phyloP scores from a whole-genome alignment of 306 rosid species.

The Vigna nakashimae region DNA sequence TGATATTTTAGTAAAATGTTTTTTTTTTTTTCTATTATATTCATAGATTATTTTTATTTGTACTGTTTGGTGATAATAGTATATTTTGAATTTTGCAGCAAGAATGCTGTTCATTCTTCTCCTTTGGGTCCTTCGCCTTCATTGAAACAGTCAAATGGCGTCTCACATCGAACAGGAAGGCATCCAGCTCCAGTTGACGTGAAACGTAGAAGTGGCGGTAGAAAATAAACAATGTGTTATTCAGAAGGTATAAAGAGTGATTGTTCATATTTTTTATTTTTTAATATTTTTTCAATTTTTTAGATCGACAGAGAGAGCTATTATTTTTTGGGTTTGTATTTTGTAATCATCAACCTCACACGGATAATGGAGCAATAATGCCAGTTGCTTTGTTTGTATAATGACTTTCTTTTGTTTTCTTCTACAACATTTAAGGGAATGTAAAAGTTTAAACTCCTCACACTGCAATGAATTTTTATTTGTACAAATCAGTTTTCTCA shows the following conservation, averaged over 20 bases:
- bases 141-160: slow-evolving; percentile 66
- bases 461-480: slow-evolving; percentile 31
- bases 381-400: slow-evolving; percentile 81
- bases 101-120: slow-evolving; percentile 50
- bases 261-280: slow-evolving; percentile 13
- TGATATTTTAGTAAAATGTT: slow-evolving; percentile 6
- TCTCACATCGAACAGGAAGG: slow-evolving; percentile 67
- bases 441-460: slow-evolving; percentile 37
- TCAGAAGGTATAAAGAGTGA: slow-evolving; percentile 44
- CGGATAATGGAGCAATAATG: slow-evolving; percentile 77
- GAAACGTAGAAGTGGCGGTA: slow-evolving; percentile 75
- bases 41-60: neutral
- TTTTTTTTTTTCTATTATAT: neutral
- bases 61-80: slow-evolving; percentile 21
- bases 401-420: slow-evolving; percentile 27
- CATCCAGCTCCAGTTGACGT: slow-evolving; percentile 67
- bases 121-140: slow-evolving; percentile 77
- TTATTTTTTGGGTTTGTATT: slow-evolving; percentile 45
- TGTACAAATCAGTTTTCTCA: neutral
- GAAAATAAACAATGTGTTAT: slow-evolving; percentile 60
- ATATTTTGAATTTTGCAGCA: slow-evolving; percentile 55
- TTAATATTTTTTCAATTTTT: slow-evolving; percentile 35
- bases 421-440: slow-evolving; percentile 25
- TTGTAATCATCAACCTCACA: slow-evolving; percentile 42
- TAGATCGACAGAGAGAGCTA: slow-evolving; percentile 44